Conservation (phyloP, 805 yeast species). For the Jamesozyma spencerorum region DNA sequence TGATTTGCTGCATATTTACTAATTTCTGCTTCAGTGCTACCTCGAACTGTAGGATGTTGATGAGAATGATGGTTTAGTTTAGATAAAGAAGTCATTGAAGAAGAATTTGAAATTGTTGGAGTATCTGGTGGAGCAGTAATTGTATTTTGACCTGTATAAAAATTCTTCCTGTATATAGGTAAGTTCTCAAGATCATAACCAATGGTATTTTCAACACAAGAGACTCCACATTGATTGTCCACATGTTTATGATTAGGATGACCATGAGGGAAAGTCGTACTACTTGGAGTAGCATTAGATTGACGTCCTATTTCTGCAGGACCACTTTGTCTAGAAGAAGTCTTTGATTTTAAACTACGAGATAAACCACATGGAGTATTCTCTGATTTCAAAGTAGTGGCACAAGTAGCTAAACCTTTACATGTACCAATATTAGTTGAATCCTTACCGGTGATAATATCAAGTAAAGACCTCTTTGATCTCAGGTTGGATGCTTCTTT, state of each 20-base stretch:
- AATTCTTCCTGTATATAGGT: conserved; percentile 26
- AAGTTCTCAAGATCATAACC: conserved; percentile 31
- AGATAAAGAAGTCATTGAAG: neutral
- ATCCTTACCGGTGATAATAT: conserved; percentile 9
- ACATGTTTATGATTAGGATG: neutral
- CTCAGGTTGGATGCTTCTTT: neutral
- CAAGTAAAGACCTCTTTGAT: conserved; percentile 10
- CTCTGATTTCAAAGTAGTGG: conserved; percentile 11
- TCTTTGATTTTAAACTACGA: too few species aligned
- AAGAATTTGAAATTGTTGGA: neutral
- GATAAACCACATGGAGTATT: conserved; percentile 7
- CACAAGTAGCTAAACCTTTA: conserved; percentile 11
- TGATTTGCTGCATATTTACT: neutral
- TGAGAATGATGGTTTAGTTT: neutral
- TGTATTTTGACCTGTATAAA: conserved; percentile 10
- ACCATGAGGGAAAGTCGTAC: neutral
- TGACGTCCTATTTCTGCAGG: too few species aligned
- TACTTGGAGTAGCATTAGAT: neutral
- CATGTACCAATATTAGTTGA: conserved; percentile 6
- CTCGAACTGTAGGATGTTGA: neutral
- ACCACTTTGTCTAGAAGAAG: too few species aligned
- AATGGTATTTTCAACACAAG: conserved; percentile 28
- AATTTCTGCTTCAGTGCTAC: too few species aligned
- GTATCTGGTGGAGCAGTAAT: neutral
- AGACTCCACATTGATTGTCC: conserved; percentile 8